Base-by-base conservation (phyloP, 331 rosid genomes). In the Spiraea crenata region DNA sequence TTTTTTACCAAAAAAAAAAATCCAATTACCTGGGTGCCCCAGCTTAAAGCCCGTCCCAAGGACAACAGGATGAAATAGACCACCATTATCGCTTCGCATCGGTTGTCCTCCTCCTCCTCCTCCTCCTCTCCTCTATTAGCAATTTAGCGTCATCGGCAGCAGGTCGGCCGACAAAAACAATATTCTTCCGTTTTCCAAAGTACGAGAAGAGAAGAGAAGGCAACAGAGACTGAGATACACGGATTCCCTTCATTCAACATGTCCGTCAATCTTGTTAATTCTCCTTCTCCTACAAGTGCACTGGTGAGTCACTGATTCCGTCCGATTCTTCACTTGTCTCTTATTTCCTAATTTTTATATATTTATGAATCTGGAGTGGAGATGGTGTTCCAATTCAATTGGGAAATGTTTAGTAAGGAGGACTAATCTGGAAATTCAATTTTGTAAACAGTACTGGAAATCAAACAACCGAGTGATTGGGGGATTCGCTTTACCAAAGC, bases 371-470 rank as follows among this genome's bases (percentile, higher is more conserved):
- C 59, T 14, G 17, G 31, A 25, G 31, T 25, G 31, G 31, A 25
- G 31, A 25, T 25, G 31, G 19, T 49, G 54, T 49, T 49, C 54
- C 16, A 55, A 20, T 20, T 13, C 31, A 25, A 25, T 25, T 25
- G 31, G 31, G 31, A 25, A 45, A 13, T 45, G 7, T 45, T 45
- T 45, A 45, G 9, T 45, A 7, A 45, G 0, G 48, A 45, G 0
- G 48, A 19, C 15, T 38, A 3, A 25, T 15, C 44, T 12, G 6
- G 4, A 73, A 42, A 42, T 42, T 10, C 40, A 38, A 9, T 72
- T 61, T 65, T 62, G 69, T 63, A 63, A n/a, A 71, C 80, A 71
- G 81, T 25, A 25, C 31, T 77, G 44, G 77, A 77, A 86, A 69
- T 81, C 69, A 52, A 81, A 73, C 67, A 77, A 69, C 44, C 64